Conservation (phyloP, 2,329 filamentous ascomycete species). For the Monosporascus sp. region DNA sequence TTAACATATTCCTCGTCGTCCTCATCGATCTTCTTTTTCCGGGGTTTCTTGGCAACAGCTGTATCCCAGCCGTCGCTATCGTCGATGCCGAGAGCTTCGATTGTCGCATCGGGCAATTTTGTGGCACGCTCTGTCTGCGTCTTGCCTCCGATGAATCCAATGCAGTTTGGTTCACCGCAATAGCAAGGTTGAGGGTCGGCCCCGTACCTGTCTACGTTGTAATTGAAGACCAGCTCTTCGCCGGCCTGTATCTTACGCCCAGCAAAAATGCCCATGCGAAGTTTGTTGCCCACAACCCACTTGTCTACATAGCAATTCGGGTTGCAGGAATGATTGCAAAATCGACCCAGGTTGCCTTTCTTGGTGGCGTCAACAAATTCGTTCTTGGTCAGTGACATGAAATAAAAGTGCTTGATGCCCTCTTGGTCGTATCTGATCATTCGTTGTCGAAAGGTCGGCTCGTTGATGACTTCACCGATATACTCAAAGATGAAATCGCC, state of each 20-base stretch:
- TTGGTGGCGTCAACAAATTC: conserved; percentile 98
- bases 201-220: conserved; percentile 97
- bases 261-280: conserved; percentile 98
- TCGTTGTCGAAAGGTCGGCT: conserved; percentile 79
- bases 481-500: conserved; percentile 98
- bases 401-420: conserved; percentile 99
- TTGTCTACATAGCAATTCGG: conserved; percentile 99
- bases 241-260: conserved; percentile 77
- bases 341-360: conserved; percentile 90
- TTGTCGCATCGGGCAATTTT: conserved; percentile 81
- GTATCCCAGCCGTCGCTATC: conserved; percentile 90
- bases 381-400: conserved; percentile 95
- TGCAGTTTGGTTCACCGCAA: conserved; percentile 90
- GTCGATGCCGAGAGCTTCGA: conserved; percentile 93
- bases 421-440: conserved; percentile 93
- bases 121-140: conserved; percentile 95
- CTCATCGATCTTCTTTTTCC: conserved; percentile 86
- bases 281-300: conserved; percentile 95
- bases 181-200: conserved; percentile 96
- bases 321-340: conserved; percentile 98
- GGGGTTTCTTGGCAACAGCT: conserved; percentile 79
- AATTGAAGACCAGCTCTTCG: conserved; percentile 97
- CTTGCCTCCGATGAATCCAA: conserved; percentile 94
- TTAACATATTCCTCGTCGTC: conserved; percentile 96
- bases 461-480: conserved; percentile 96